Percentiles rank a stretch among this genome's conserved stretches.
Conservation (phyloP, 1,139 yeast genomes). For the Hanseniaspora sp. region DNA sequence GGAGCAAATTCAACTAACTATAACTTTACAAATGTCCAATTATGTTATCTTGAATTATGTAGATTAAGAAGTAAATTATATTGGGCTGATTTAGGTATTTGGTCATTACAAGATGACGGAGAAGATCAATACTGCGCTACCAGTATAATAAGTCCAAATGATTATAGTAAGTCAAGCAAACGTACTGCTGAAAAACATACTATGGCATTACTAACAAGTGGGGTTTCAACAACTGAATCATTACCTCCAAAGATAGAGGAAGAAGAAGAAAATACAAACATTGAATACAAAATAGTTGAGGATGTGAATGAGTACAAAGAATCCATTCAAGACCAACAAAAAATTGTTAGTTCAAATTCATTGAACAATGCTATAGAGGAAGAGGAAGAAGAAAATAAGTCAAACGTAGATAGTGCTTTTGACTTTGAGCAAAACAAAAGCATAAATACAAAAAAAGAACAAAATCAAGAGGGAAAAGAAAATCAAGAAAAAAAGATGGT, state of each 20-base stretch:
- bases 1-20: slow-evolving; percentile 20
- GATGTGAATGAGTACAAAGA: too few species aligned
- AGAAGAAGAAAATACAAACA: neutral
- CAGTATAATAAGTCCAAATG: slow-evolving; percentile 28
- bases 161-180: slow-evolving; percentile 19
- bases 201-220: neutral
- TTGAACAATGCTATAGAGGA: neutral
- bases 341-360: too few species aligned
- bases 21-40: slow-evolving; percentile 27
- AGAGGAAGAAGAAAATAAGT: neutral
- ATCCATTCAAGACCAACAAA: too few species aligned
- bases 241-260: neutral
- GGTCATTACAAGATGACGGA: slow-evolving; percentile 29
- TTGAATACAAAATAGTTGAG: too few species aligned
- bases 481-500: neutral
- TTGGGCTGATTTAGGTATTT: slow-evolving; percentile 72
- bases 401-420: neutral
- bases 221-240: neutral
- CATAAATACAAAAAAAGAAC: neutral
- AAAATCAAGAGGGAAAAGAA: neutral
- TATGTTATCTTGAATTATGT: slow-evolving; percentile 50
- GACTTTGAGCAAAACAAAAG: slow-evolving; percentile 8
- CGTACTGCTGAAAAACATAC: neutral
- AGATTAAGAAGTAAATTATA: slow-evolving; percentile 52
- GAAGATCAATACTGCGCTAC: slow-evolving; percentile 22